Percentiles rank a stretch among this genome's conserved stretches.
Conservation (phyloP, 2,329 filamentous ascomycete genomes). For the Cordyceps javanica region DNA sequence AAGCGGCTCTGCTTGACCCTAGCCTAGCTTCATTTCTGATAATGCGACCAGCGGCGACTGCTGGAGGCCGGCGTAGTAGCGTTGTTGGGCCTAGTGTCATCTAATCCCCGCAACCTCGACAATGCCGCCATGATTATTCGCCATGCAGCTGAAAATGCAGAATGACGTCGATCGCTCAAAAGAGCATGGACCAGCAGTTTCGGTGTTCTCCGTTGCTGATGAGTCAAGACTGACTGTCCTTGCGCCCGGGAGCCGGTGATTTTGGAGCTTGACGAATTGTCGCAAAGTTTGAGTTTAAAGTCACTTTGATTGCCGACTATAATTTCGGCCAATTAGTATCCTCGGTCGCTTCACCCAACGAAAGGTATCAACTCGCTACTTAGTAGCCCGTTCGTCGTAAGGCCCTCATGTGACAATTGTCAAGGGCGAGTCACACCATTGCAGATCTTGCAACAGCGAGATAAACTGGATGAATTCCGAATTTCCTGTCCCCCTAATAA, state of each 20-base stretch:
- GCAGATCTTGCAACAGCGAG: not conserved
- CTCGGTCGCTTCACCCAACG: not conserved
- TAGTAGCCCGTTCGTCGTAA: not conserved
- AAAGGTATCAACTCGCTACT: not conserved
- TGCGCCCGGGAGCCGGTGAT: no score
- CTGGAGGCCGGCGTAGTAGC: not conserved
- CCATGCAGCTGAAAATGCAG: conserved; percentile 4
- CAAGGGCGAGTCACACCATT: not conserved
- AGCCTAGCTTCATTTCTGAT: not conserved
- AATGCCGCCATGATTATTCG: not conserved
- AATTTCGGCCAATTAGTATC: not conserved
- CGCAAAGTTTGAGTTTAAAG: not conserved
- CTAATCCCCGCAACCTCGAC: conserved; percentile 1
- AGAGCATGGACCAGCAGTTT: not conserved
- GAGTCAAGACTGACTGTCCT: no score
- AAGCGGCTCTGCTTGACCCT: no score
- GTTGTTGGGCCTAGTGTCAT: not conserved
- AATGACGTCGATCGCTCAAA: conserved; percentile 4
- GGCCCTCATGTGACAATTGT: not conserved
- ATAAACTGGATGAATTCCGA: not conserved
- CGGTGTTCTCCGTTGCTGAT: not conserved
- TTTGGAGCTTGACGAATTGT: no score
- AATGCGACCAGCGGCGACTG: not conserved
- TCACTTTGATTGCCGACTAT: not conserved
- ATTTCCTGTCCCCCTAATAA: not conserved